Percentiles rank a stretch among this genome's conserved stretches.
Evolutionary conservation across 805 yeast species (phyloP).

Genomic region (Zygosaccharomyces rouxii): DNA sequence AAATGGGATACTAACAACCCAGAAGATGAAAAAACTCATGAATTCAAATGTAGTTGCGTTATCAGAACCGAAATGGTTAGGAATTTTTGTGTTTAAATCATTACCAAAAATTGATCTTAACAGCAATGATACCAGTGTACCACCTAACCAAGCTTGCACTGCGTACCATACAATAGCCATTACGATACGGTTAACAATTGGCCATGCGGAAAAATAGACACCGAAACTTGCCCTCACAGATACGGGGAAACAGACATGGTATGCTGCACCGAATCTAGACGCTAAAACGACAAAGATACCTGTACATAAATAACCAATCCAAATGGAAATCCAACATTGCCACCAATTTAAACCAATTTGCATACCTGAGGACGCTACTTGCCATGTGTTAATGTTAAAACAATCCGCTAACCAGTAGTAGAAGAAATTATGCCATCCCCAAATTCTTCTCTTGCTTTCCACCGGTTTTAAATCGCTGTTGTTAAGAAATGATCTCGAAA

Average conservation of each 20-base stretch:
- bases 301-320: slow-evolving; percentile 74
- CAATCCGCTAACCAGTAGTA: slow-evolving; percentile 88
- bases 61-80: slow-evolving; percentile 52
- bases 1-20: slow-evolving; percentile 75
- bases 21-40: slow-evolving; percentile 73
- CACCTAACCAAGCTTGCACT: slow-evolving; percentile 82
- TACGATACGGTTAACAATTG: slow-evolving; percentile 79
- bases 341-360: slow-evolving; percentile 79
- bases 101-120: slow-evolving; percentile 70
- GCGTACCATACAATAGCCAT: slow-evolving; percentile 88
- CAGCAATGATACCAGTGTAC: slow-evolving; percentile 76
- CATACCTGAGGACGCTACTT: slow-evolving; percentile 84
- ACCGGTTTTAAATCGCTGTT: slow-evolving; percentile 79
- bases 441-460: slow-evolving; percentile 65
- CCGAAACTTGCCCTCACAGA: slow-evolving; percentile 81
- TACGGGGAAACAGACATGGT: slow-evolving; percentile 84
- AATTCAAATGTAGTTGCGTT: slow-evolving; percentile 70
- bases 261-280: slow-evolving; percentile 74
- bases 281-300: slow-evolving; percentile 66
- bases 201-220: slow-evolving; percentile 83
- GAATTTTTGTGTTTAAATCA: slow-evolving; percentile 57
- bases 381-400: slow-evolving; percentile 86
- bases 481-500: slow-evolving; percentile 60
- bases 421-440: slow-evolving; percentile 81
- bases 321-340: slow-evolving; percentile 85